Conservation (phyloP, 306 rosid species). For the Luffa aegyptiaca region DNA sequence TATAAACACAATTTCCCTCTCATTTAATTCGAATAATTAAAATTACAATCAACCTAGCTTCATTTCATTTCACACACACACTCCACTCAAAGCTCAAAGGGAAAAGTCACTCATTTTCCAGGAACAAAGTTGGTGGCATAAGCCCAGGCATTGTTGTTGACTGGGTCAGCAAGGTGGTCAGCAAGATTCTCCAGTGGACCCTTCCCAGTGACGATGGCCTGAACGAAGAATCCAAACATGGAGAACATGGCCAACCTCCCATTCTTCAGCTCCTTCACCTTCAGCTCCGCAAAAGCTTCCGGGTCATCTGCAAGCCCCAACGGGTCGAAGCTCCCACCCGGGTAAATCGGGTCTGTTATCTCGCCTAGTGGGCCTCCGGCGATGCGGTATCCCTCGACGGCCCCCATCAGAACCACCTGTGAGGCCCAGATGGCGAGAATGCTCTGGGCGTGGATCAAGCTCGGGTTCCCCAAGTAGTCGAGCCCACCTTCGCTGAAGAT, state of each 20-base stretch:
- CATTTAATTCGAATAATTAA: too few relatives aligned
- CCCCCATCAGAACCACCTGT: neutral
- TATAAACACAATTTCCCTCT: too few relatives aligned
- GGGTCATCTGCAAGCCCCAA: conserved; percentile 3
- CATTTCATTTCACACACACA: too few relatives aligned
- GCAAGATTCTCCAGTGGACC: conserved; percentile 13
- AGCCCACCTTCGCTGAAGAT: neutral
- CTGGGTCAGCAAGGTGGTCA: conserved; percentile 12
- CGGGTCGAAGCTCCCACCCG: neutral
- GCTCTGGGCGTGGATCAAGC: neutral
- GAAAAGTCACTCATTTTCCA: conserved; percentile 7
- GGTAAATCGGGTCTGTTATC: neutral
- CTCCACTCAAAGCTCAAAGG: too few relatives aligned
- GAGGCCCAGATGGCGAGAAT: neutral
- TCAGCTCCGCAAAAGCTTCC: conserved; percentile 1
- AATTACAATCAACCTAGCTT: too few relatives aligned
- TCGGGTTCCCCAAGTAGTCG: neutral
- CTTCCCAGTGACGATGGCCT: conserved; percentile 15
- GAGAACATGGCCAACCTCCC: conserved; percentile 14
- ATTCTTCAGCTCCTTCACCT: conserved; percentile 7
- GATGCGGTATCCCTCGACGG: neutral
- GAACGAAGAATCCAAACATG: conserved; percentile 15
- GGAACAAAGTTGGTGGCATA: conserved; percentile 16
- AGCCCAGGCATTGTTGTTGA: conserved; percentile 14
- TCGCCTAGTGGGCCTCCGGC: neutral